Evolutionary conservation across 768 basidiomycete genomes (phyloP).

Genomic region (Neoboletus brunneissimus): DNA sequence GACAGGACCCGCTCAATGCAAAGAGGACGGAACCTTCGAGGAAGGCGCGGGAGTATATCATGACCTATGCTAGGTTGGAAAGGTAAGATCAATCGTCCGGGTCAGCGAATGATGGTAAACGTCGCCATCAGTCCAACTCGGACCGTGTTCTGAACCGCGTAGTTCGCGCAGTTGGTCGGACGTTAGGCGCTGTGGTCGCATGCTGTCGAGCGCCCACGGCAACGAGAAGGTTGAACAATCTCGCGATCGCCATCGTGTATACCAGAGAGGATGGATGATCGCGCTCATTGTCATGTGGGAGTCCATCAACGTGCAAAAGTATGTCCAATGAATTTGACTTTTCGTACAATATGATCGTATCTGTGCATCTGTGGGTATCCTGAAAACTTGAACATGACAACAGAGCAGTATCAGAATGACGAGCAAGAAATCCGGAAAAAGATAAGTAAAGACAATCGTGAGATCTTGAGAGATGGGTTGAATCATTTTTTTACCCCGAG

Average conservation of each 20-base stretch:
- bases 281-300: too few relatives aligned
- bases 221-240: constrained; percentile 6
- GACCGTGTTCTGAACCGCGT: neutral
- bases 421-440: neutral
- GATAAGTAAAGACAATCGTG: neutral
- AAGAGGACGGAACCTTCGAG: constrained; percentile 7
- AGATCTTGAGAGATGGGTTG: neutral
- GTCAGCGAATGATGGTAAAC: neutral
- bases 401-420: neutral
- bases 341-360: neutral
- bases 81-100: neutral
- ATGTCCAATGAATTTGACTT: neutral
- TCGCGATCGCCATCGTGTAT: neutral
- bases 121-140: too few relatives aligned
- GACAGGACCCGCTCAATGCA: neutral
- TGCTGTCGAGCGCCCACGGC: neutral
- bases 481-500: constrained; percentile 1
- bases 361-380: neutral
- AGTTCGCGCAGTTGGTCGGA: constrained; percentile 12
- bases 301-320: neutral
- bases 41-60: constrained; percentile 2
- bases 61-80: neutral
- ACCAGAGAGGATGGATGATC: neutral
- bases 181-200: constrained; percentile 16
- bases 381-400: neutral